A percentile compares a stretch with the other conserved stretches of the same genome.
Conservation (phyloP, 768 basidiomycete genomes). For the Russula emetica region DNA sequence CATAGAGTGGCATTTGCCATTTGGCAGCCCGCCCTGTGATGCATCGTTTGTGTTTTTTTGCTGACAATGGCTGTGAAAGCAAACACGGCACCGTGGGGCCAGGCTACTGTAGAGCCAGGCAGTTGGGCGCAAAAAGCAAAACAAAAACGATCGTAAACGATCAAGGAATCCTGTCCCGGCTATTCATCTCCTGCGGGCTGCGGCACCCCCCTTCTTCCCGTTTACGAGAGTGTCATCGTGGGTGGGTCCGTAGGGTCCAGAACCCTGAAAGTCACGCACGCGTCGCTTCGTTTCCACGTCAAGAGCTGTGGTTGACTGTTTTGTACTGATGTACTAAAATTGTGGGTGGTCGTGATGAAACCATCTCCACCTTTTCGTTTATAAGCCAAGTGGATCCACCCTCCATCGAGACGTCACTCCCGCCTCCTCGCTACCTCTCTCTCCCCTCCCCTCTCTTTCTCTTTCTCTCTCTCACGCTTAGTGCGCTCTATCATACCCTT, state of each 20-base stretch:
- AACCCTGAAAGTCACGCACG: slow-evolving; percentile 2
- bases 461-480: not conserved
- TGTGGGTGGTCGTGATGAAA: not conserved
- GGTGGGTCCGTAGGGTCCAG: slow-evolving; percentile 25
- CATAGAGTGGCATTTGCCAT: slow-evolving; percentile 20
- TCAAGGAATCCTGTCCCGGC: slow-evolving; percentile 16
- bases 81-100: no score
- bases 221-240: slow-evolving; percentile 20
- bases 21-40: slow-evolving; percentile 3
- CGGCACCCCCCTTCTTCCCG: slow-evolving; percentile 10
- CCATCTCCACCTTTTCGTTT: slow-evolving; percentile 1
- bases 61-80: slow-evolving; percentile 15
- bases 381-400: slow-evolving; percentile 13
- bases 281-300: not conserved
- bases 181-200: slow-evolving; percentile 1
- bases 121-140: not conserved
- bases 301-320: slow-evolving; percentile 1
- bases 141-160: not conserved
- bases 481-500: slow-evolving; percentile 10
- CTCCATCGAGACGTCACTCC: slow-evolving; percentile 5
- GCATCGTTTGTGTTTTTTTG: not conserved
- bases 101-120: no score
- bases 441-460: not conserved
- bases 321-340: not conserved
- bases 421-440: not conserved